These are phyloP conservation scores for Vitis hybrid DNA, from an alignment of 177 flowering plant genomes.

Conservation along the genomic window DNA sequence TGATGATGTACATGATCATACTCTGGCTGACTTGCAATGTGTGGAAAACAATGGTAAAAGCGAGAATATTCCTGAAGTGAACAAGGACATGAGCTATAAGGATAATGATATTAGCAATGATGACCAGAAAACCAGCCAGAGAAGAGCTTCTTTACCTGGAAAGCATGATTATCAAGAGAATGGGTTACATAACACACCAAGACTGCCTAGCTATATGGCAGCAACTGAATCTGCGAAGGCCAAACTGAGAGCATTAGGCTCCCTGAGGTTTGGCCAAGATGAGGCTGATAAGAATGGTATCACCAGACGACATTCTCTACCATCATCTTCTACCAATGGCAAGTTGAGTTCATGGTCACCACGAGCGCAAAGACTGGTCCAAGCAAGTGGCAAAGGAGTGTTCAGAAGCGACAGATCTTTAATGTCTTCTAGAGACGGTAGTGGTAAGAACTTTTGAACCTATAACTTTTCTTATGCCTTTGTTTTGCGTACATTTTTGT, in stretches of 20 bases:
- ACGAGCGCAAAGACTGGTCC: slow-evolving; percentile 41
- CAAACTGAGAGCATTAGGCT: slow-evolving; percentile 74
- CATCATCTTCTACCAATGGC: slow-evolving; percentile 51
- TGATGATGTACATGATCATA: slow-evolving; percentile 27
- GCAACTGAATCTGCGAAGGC: slow-evolving; percentile 94
- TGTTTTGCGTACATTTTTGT: no score
- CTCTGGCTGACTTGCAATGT: slow-evolving; percentile 30
- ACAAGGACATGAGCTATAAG: slow-evolving; percentile 34
- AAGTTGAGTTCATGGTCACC: slow-evolving; percentile 55
- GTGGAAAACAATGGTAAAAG: slow-evolving; percentile 34
- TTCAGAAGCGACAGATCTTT: slow-evolving; percentile 23
- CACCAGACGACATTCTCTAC: slow-evolving; percentile 66
- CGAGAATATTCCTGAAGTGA: slow-evolving; percentile 28
- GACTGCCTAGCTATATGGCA: slow-evolving; percentile 91
- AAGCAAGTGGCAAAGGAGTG: slow-evolving; percentile 30
- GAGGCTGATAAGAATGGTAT: slow-evolving; percentile 39
- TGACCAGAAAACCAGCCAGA: slow-evolving; percentile 46
- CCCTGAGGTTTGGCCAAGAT: slow-evolving; percentile 58
- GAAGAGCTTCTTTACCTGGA: slow-evolving; percentile 47
- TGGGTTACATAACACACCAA: slow-evolving; percentile 57
- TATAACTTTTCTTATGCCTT: background rate
- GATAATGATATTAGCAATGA: slow-evolving; percentile 47
- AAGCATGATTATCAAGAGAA: slow-evolving; percentile 72
- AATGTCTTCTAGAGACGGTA: slow-evolving; percentile 32
- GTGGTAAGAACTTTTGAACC: slow-evolving; percentile 20